Conservation (phyloP, 2,329 filamentous ascomycete species). For the Aspergillus fructus region DNA sequence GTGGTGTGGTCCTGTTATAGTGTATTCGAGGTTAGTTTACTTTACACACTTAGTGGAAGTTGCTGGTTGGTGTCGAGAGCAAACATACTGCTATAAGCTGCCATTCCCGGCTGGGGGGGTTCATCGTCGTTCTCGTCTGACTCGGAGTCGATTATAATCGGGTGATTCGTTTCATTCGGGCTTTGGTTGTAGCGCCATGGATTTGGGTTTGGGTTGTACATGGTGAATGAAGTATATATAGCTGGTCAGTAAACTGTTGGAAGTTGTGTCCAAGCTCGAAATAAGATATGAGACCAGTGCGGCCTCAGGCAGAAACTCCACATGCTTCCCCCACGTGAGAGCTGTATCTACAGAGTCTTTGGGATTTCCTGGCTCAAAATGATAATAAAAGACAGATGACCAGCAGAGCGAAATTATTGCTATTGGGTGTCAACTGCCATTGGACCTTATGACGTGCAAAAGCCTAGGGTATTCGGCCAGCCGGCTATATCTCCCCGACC, state of each 20-base stretch:
- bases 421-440: not conserved
- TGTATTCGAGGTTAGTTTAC: not conserved
- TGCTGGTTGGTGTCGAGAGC: not conserved
- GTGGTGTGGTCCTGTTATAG: not conserved
- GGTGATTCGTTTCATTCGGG: not conserved
- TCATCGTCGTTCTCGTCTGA: slow-evolving; percentile 20
- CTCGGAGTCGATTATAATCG: slow-evolving; percentile 18
- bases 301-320: not conserved
- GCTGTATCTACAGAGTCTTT: not conserved
- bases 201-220: slow-evolving; percentile 17
- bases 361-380: too few relatives aligned
- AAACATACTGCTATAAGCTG: not conserved
- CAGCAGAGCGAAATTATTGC: too few relatives aligned
- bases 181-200: slow-evolving; percentile 8
- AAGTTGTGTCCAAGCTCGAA: not conserved
- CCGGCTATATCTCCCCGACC: slow-evolving; percentile 5
- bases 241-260: not conserved
- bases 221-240: not conserved
- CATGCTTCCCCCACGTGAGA: slow-evolving; percentile 6
- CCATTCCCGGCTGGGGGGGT: slow-evolving; percentile 6
- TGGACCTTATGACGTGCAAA: not conserved
- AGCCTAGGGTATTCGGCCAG: slow-evolving; percentile 6
- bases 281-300: not conserved
- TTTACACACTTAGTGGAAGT: not conserved
- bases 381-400: too few relatives aligned